Evolutionary conservation across 192 early-diverging fungal species (phyloP), one percentile per base, ranked within the genome.

Genomic region (Coemansia sp.): DNA sequence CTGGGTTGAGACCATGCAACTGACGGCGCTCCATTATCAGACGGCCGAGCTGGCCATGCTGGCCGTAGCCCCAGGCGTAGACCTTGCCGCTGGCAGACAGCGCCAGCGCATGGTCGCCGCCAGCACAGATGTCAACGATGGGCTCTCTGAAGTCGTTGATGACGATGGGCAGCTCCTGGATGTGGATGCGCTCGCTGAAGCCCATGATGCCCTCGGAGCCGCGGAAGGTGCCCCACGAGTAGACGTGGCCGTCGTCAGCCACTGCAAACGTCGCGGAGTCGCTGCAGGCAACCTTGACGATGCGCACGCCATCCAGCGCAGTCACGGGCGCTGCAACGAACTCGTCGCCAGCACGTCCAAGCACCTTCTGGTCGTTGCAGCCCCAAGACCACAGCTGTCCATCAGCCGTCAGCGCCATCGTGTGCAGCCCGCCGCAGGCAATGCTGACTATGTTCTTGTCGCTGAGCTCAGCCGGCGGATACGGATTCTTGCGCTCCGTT

Each of bases 371-470:
- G 81, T 98, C 96, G 76, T 97, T 97, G 83, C 95, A 96, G 0
- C 96, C 96, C 96, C 96, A 98, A 51, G 90, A 90, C 80, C 88
- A 98, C 57, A 98, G 70, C 87, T 87, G 73, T 43, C 93, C 94
- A 39, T 87, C 86, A 4, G 61, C 69, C 6, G 87, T 87, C 41
- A 95, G 73, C 32, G 91, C 93, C 69, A 96, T 85, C 60, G 88
- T 92, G 78, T 96, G 94, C 74, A 98, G 73, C 58, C 96, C 96
- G 55, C 96, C 96, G 39, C 91, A 88, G 6, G 86, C 84, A 63
- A 98, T 85, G 47, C 90, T 86, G 7, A 92, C 91, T 59, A 98
- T 90, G 2, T 87, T 55, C 67, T 89, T 82, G 74, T 89, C 90
- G 15, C 87, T 78, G 22, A 98, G 84, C 15, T 80, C 86, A 7